Base-by-base conservation (phyloP, 805 yeast genomes). In the Zygoascus bituminiphila region DNA sequence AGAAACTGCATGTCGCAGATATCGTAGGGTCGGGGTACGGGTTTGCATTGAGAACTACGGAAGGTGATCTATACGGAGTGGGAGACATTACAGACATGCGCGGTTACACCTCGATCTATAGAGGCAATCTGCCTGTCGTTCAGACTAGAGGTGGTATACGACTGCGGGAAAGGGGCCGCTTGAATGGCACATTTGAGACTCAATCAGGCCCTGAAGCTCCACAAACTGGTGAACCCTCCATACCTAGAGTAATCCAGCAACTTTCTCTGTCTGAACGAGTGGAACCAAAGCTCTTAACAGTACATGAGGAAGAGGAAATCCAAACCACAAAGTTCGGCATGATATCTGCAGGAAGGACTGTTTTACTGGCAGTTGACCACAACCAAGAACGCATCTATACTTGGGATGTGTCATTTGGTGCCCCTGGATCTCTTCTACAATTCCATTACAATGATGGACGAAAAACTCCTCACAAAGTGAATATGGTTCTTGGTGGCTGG, bases 401-500 rank as follows among this genome's bases (percentile, higher is more conserved):
- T 12, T 41, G 44, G 44, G 44, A 41, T 24, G n/a, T 17, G 5
- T 41, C 44, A 15, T 41, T 41, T 25, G 35, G 35, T 6, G 19
- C 14, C 9, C 44, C 44, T 8, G 44, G 31, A 8, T n/a, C 22
- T 2, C 4, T 10, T 8, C 20, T 41, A 6, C 5, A 3, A 12
- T 41, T 41, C 22, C 15, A 20, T n/a, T 36, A 14, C 39, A 36
- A 36, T 36, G 39, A 36, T 4, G 39, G 39, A 9, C 14, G 22
- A 36, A 17, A 17, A 8, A 12, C 3, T 29, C 33, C 33, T 29
- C 33, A 15, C 15, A 12, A 5, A 9, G 10, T 17, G 14, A 19
- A 4, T 12, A 36, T n/a, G 17, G 17, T 36, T 19, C 20, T 17
- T 2, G 39, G 39, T 8, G 39, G 39, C 9, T 36, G 39, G 39